Conservation (phyloP, 1,284 basidiomycete genomes). For the Sanghuangporus weigelae region DNA sequence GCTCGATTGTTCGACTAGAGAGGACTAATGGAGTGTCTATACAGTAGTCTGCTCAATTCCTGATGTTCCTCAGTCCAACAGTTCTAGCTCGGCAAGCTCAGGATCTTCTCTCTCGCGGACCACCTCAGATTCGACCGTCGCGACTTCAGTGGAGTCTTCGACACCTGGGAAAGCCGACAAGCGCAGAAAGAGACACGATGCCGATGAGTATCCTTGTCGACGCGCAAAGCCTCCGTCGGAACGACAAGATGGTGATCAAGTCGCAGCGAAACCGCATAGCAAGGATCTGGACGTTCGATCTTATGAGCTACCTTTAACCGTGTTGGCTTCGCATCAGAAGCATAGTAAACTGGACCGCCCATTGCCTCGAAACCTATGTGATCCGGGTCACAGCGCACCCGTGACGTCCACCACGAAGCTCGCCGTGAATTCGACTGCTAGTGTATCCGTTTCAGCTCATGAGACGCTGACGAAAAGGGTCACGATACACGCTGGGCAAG, state of each 20-base stretch:
- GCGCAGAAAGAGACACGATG: neutral
- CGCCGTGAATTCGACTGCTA: neutral
- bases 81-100: neutral
- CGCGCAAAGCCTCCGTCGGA: neutral
- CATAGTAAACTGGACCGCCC: neutral
- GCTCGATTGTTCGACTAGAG: neutral
- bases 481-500: too few species aligned
- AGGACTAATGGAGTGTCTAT: neutral
- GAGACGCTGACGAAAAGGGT: neutral
- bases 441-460: neutral
- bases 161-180: neutral
- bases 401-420: neutral
- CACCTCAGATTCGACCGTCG: neutral
- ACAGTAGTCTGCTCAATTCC: neutral
- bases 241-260: neutral
- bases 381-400: neutral
- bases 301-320: neutral
- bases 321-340: neutral
- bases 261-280: neutral
- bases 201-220: neutral
- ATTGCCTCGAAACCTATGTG: neutral
- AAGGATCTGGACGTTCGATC: neutral
- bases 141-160: neutral
- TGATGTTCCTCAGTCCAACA: neutral
- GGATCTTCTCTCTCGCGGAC: neutral